Evolutionary conservation across 2,329 filamentous ascomycete genomes (phyloP).

Genomic region (Setomelanomma holmii): DNA sequence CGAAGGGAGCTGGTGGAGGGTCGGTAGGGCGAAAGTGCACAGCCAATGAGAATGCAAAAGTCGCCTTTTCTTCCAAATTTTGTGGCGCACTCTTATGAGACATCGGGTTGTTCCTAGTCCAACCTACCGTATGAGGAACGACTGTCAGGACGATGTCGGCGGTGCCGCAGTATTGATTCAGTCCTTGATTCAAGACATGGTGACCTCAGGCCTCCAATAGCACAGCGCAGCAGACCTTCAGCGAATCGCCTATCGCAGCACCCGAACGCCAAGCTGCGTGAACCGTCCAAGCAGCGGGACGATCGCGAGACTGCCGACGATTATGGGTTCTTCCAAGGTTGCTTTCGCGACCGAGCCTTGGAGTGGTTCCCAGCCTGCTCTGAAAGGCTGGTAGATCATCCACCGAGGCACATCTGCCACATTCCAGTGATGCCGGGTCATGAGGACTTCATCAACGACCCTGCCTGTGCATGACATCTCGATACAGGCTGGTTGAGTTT

Average conservation of each 20-base stretch:
- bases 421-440: too few species aligned
- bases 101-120: neutral
- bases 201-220: too few species aligned
- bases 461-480: too few species aligned
- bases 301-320: slow-evolving; percentile 1
- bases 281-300: slow-evolving; percentile 3
- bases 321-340: neutral
- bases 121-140: slow-evolving; percentile 5
- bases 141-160: slow-evolving; percentile 13
- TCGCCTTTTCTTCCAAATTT: slow-evolving; percentile 2
- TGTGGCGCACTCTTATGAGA: slow-evolving; percentile 19
- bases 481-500: too few species aligned
- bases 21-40: slow-evolving; percentile 5
- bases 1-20: slow-evolving; percentile 3
- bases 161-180: slow-evolving; percentile 11
- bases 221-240: neutral
- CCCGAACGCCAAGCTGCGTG: neutral
- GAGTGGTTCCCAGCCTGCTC: too few species aligned
- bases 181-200: neutral
- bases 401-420: too few species aligned
- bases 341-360: too few species aligned
- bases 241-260: neutral
- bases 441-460: too few species aligned
- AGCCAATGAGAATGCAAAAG: slow-evolving; percentile 14
- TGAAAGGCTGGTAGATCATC: too few species aligned